Evolutionary conservation across 2,329 filamentous ascomycete genomes (phyloP).

Genomic region (Neoscytalidium dimidiatum): DNA sequence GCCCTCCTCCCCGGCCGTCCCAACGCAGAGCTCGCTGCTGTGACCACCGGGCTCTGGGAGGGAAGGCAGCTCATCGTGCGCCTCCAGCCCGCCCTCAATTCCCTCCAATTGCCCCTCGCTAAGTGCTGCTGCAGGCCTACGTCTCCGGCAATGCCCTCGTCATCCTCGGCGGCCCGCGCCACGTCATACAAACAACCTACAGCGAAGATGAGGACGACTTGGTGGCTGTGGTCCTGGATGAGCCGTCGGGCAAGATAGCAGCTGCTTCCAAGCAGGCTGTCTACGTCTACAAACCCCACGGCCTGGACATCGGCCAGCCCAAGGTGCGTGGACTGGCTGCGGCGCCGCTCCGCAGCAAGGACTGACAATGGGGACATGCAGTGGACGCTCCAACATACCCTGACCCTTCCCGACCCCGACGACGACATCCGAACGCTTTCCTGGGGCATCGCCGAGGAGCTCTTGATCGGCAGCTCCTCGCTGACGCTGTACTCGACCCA

Average conservation of each 20-base stretch:
- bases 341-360: conserved; percentile 5
- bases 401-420: conserved; percentile 49
- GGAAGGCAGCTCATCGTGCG: conserved; percentile 71
- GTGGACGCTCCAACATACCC: conserved; percentile 65
- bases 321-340: conserved; percentile 59
- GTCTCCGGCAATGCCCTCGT: conserved; percentile 87
- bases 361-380: conserved; percentile 25
- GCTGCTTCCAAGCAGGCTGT: conserved; percentile 67
- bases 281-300: conserved; percentile 77
- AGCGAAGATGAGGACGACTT: conserved; percentile 71
- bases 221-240: conserved; percentile 78
- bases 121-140: conserved; percentile 64
- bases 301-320: conserved; percentile 67
- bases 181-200: conserved; percentile 87
- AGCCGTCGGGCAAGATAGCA: conserved; percentile 81
- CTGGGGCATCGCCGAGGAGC: conserved; percentile 84
- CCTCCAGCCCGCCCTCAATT: conserved; percentile 8
- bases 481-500: conserved; percentile 69
- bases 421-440: conserved; percentile 65
- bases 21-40: conserved; percentile 74
- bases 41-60: conserved; percentile 74
- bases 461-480: conserved; percentile 72
- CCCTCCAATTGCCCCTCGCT: conserved; percentile 13
- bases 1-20: conserved; percentile 78
- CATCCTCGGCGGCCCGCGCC: conserved; percentile 66